phyloP scores from a whole-genome alignment of 768 basidiomycete genomes.

The Ephemerocybe angulata region DNA sequence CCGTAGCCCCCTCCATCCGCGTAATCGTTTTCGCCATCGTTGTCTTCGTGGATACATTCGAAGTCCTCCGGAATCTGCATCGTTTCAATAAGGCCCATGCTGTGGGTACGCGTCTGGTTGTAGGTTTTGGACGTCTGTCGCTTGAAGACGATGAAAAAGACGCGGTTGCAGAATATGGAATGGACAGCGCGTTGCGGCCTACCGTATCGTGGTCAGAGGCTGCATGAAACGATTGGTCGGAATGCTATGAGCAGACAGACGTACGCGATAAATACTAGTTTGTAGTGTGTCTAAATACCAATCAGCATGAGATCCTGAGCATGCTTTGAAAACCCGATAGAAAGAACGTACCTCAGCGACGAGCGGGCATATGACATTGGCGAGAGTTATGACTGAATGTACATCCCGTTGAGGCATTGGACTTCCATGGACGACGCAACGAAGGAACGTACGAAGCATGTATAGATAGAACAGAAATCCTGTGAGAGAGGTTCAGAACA shows the following conservation, averaged over 20 bases:
- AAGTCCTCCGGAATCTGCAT: too few species aligned
- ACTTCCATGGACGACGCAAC: neutral
- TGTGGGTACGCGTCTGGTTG: neutral
- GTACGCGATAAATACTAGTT: neutral
- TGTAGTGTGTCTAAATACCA: too few species aligned
- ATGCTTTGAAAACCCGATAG: neutral
- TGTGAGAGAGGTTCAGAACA: neutral
- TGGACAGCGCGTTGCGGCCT: neutral
- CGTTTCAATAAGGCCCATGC: too few species aligned
- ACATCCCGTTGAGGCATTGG: neutral
- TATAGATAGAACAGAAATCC: neutral
- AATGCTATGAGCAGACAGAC: neutral
- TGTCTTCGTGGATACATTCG: too few species aligned
- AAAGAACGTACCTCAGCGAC: neutral
- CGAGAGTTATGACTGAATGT: neutral
- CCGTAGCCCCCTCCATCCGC: too few species aligned
- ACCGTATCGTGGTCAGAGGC: neutral
- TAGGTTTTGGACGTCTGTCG: neutral
- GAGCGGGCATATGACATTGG: neutral
- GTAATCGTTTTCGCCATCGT: too few species aligned
- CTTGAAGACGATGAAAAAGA: constrained; percentile 4
- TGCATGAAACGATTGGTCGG: neutral
- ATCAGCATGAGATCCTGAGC: too few species aligned
- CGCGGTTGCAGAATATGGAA: constrained; percentile 2
- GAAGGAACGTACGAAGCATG: neutral